Conservation (phyloP, 23 red algal species). For the Agarophyton chilense region DNA sequence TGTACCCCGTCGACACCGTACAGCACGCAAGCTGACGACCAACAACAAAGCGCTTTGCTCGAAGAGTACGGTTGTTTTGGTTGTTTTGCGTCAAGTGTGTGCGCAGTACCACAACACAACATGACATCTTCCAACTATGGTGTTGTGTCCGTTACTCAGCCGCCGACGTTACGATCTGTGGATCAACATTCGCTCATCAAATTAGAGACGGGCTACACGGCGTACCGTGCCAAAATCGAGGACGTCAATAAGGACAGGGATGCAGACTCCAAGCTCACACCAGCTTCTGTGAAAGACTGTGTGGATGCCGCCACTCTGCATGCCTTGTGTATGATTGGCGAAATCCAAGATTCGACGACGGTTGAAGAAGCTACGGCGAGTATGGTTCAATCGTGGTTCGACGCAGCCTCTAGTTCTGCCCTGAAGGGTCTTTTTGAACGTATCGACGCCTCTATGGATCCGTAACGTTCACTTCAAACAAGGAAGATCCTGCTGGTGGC, state of each 20-base stretch:
- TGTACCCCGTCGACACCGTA: too few species aligned
- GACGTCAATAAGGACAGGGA: background rate
- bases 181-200: conserved; percentile 1
- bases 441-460: background rate
- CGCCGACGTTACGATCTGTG: background rate
- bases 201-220: conserved; percentile 9
- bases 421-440: conserved; percentile 32
- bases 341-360: background rate
- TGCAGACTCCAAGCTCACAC: background rate
- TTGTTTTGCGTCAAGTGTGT: too few species aligned
- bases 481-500: background rate
- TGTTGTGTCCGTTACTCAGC: background rate
- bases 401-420: background rate
- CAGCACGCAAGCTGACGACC: too few species aligned
- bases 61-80: too few species aligned
- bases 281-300: background rate
- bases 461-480: background rate
- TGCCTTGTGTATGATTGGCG: conserved; percentile 8
- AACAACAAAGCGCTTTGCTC: background rate
- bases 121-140: background rate
- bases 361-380: conserved; percentile 11
- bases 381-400: conserved; percentile 39
- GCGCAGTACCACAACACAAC: background rate
- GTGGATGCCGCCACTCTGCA: conserved; percentile 7
- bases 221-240: background rate